Evolutionary conservation across 768 basidiomycete genomes (phyloP), one percentile per base, ranked within the genome.

Genomic region (Phanerochaete carnosa): DNA sequence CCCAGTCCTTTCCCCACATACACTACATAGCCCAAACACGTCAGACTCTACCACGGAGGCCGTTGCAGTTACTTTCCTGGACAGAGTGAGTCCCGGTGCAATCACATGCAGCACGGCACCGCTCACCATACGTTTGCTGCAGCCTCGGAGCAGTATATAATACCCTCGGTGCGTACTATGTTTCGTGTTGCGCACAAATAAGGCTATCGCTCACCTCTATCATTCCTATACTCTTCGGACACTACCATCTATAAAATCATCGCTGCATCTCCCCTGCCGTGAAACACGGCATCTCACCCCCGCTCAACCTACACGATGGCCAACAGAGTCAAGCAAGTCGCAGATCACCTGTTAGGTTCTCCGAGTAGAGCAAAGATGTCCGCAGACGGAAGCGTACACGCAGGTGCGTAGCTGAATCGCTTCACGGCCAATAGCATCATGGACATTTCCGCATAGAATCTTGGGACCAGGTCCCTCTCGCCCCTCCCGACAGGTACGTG

Each of bases 401-500:
- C 79, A 73, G 86, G 87, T 87, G 70, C 58, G 82, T 69, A 37
- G 9, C 23, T 43, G 50, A 53, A 57, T 57, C 59, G 51, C 65
- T 60, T 63, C 16, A 43, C 62, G 9, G 47, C 55, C 19, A 30
- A 45, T 39, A 22, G 39, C 61, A 62, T 66, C 50, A 69, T 51
- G 7, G 29, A 58, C 50, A 43, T 45, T 53, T 59, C 55, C 23
- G 13, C 15, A 53, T 73, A 92, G 90, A 92, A 79, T 71, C 76
- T 53, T 94, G 91, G 91, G 77, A 87, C 62, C 71, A 76, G 58
- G 88, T 94, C 26, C 89, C 90, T 39, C 85, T 92, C 62, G 92
- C 92, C 22, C 92, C 92, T 37, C 89, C 92, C 12, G 92, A 94
- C 69, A 90, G 88, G 92, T 91, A 56, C 15, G 76, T 62, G n/a